Evolutionary conservation across 768 basidiomycete species (phyloP).

Genomic region (Suillus subluteus): DNA sequence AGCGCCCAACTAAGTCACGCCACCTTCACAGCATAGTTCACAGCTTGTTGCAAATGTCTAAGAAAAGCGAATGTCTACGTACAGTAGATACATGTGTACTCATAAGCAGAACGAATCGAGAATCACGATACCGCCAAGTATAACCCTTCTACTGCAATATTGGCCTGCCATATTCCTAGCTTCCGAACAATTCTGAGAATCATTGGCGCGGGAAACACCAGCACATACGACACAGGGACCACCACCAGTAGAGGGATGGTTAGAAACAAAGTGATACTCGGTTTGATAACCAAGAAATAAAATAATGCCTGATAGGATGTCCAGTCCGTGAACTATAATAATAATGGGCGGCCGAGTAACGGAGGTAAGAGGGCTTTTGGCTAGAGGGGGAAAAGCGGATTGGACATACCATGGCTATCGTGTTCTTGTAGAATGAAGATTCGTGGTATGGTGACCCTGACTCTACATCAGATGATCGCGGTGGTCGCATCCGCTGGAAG

Average conservation of each 20-base stretch:
- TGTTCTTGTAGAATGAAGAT: conserved; percentile 78
- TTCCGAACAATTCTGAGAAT: conserved; percentile 64
- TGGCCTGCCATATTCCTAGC: conserved; percentile 83
- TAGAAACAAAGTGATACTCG: conserved; percentile 72
- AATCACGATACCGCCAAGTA: conserved; percentile 42
- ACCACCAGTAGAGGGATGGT: conserved; percentile 57
- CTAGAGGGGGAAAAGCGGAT: conserved; percentile 8
- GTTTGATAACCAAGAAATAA: conserved; percentile 89
- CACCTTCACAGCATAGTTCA: conserved; percentile 21
- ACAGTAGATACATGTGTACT: conserved; percentile 4
- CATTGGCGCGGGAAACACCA: conserved; percentile 71
- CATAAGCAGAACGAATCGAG: not conserved
- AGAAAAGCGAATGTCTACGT: not conserved
- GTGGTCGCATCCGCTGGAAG: conserved; percentile 64
- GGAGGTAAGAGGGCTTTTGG: conserved; percentile 10
- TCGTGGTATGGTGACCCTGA: conserved; percentile 50
- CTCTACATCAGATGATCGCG: conserved; percentile 55
- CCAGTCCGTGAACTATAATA: conserved; percentile 71
- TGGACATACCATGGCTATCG: conserved; percentile 73
- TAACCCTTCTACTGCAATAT: conserved; percentile 76
- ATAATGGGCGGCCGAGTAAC: conserved; percentile 2
- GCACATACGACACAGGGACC: conserved; percentile 57
- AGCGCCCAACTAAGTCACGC: conserved; percentile 30
- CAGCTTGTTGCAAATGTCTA: not conserved
- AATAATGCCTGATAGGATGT: conserved; percentile 86